Percentiles rank a stretch among this genome's conserved stretches.
Evolutionary conservation across 139 green algal species (phyloP).

Genomic region (Closterium sp.): DNA sequence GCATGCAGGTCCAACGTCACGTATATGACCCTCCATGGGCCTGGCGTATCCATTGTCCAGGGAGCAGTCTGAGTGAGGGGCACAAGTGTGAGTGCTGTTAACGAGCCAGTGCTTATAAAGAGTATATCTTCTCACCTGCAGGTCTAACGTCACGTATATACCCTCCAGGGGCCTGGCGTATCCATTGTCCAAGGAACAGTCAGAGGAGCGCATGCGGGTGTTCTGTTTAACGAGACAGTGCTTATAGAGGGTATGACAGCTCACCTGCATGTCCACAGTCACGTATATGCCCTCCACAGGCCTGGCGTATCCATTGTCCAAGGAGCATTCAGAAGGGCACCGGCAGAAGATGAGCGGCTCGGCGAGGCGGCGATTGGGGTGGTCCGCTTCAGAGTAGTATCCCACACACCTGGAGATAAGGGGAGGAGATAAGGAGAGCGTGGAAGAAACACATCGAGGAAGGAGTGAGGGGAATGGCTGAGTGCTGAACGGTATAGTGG

Average conservation of each 20-base stretch:
- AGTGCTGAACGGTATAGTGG: too few relatives aligned
- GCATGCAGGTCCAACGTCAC: too few relatives aligned
- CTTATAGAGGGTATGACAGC: neutral
- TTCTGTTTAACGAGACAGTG: neutral
- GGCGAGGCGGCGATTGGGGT: slow-evolving; percentile 23
- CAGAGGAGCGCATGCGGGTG: neutral
- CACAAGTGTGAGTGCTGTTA: too few relatives aligned
- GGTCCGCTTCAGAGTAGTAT: slow-evolving; percentile 31
- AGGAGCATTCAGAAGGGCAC: slow-evolving; percentile 17
- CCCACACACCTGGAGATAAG: slow-evolving; percentile 35
- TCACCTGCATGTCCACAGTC: slow-evolving; percentile 34
- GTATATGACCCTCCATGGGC: too few relatives aligned
- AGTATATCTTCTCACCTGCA: slow-evolving; percentile 8
- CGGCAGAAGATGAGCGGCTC: slow-evolving; percentile 35
- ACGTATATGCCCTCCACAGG: slow-evolving; percentile 41
- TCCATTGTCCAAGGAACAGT: slow-evolving; percentile 25
- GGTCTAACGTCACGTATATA: slow-evolving; percentile 19
- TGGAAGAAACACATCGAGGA: neutral
- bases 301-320: slow-evolving; percentile 41
- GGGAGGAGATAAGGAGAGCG: neutral
- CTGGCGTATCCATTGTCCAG: too few relatives aligned
- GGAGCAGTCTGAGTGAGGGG: too few relatives aligned
- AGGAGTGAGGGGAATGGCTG: too few relatives aligned
- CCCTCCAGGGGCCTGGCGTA: slow-evolving; percentile 46
- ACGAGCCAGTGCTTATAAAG: neutral